Percentiles rank a stretch among this genome's conserved stretches.
phyloP scores from a whole-genome alignment of 1,284 basidiomycete species.

The Ganoderma lingzhi region DNA sequence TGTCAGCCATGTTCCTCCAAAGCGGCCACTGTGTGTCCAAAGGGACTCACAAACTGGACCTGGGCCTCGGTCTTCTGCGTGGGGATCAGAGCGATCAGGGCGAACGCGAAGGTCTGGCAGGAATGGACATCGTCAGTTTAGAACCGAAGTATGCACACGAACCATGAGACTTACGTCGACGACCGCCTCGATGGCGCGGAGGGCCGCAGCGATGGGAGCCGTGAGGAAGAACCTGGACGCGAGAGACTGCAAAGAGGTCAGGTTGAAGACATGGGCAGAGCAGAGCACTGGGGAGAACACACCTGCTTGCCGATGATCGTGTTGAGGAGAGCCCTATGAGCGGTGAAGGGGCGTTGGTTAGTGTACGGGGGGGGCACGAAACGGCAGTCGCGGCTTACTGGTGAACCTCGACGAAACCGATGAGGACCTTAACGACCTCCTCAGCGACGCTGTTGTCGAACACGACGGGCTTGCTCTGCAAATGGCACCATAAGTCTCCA shows the following conservation, averaged over 20 bases:
- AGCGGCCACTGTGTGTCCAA: neutral
- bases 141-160: neutral
- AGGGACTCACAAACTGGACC: neutral
- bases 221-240: neutral
- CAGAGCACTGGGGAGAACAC: neutral
- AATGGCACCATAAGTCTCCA: neutral
- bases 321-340: neutral
- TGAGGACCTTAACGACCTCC: neutral
- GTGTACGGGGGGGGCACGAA: too few species aligned
- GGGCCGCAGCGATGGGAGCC: conserved; percentile 7
- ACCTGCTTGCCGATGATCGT: conserved; percentile 13
- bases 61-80: neutral
- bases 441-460: neutral
- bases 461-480: neutral
- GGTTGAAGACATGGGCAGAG: too few species aligned
- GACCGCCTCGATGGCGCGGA: conserved; percentile 2
- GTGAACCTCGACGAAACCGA: conserved; percentile 4
- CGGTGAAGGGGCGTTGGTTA: too few species aligned
- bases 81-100: conserved; percentile 2
- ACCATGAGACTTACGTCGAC: neutral
- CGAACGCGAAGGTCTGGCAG: neutral
- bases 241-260: neutral
- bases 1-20: neutral
- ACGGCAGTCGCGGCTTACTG: neutral
- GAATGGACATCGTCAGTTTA: neutral